Base-by-base conservation (phyloP, 2,329 filamentous ascomycete species). In the Botrytis aclada region DNA sequence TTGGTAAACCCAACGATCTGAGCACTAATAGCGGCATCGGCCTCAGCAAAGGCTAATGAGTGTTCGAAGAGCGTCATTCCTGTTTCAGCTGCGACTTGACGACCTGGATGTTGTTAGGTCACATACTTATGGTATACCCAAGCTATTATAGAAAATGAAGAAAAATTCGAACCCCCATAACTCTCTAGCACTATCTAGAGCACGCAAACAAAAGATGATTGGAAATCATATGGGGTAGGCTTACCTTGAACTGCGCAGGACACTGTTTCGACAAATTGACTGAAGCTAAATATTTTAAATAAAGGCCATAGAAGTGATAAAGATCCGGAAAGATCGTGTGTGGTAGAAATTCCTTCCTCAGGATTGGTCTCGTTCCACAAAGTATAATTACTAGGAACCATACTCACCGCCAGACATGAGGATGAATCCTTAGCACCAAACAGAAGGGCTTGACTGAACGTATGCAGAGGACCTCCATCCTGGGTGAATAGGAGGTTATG, bases 1-100 rank as follows among this genome's bases (percentile, higher is more conserved):
- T 77, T 79, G 14, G 75, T 77, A 25, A 71, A 77, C 14, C 78
- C 79, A 82, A 62, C 91, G 22, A 97, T 87, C 69, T 94, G 92
- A 76, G 91, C 93, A 77, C 90, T 91, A 63, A 98, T 90, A 76
- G 95, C 92, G 43, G 93, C 92, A 81, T 99, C 96, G 14, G 95
- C 95, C 82, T 99, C 96, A 18, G 95, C 94, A 83, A 98, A 99
- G 3, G 95, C 95, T 14, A 99, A 86, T 0, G 95, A 98, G 80
- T 98, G 95, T 81, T 99, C 96, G 79, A 98, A 97, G 3, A 98
- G 88, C 0, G 95, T 97, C 93, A 98, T 97, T 29, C 94, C 95
- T 1, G 94, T 97, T 83, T 98, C 96, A 0, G 93, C 92, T 75
- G 92, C 89, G 0, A 93, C 88, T 3, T 89, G 88, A 3, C 92